Base-by-base conservation (phyloP, 2,329 filamentous ascomycete genomes). In the Monosporascus ibericus region DNA sequence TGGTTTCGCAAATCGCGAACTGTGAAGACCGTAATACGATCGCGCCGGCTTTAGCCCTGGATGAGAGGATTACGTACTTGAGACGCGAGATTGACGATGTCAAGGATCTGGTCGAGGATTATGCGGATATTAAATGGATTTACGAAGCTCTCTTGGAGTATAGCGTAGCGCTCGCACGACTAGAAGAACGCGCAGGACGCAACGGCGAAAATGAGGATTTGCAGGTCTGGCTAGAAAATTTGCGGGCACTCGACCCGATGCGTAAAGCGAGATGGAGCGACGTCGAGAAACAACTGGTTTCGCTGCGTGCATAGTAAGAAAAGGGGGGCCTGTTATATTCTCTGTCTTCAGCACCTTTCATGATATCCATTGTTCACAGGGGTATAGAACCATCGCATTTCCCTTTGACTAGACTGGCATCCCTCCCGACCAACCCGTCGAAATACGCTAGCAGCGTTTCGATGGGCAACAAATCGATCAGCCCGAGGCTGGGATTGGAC, bases 121-220 rank as follows among this genome's bases (percentile, higher is more conserved):
- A 80, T 11, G 8, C 64, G 15, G 72, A 78, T 51, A 69, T 77
- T 56, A 65, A 96, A 70, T 94, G 90, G 82, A 88, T 96, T 44
- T 95, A 96, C 65, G 89, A 95, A 69, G 87, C 87, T 5, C 74
- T 97, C 48, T 77, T 97, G 24, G 83, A 90, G 56, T 91, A 90
- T 64, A 85, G 85, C 1, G 65, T 86, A 30, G 72, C 75, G 34
- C 68, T 87, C n/a, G 77, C 75, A 51, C 68, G 69, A n/a, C 63
- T 88, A 55, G 77, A 78, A 60, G 69, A 71, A 69, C 62, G 71
- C 67, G 3, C 49, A 53, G 44, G 34, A 8, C 52, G 56, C 2
- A 64, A 72, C 68, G 66, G 66, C 50, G 70, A 5, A 75, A 80
- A 58, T 70, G 61, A 60, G 11, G 75, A 80, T 44, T 65, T 85